Base-by-base conservation (phyloP, 2,329 filamentous ascomycete species). In the Falciphora oryzae region DNA sequence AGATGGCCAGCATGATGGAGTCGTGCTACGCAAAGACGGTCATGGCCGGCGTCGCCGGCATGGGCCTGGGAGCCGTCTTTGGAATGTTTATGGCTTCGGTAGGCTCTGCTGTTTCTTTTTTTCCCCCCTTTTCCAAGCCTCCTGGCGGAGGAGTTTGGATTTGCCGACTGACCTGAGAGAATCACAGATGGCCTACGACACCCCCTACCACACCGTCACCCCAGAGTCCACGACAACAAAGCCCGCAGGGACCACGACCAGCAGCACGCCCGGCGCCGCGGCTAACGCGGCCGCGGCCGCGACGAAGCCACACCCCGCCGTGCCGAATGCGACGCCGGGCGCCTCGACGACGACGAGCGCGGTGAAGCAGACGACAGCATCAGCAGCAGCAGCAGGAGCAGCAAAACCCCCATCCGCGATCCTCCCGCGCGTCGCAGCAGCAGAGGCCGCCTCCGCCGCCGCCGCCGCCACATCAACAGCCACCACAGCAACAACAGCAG, bases 41-140 rank as follows among this genome's bases (percentile, higher is more conserved):
- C 70, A 90, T 99, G 78, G 91, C 93, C 0, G 95, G 94, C 65
- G 91, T 90, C 29, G 96, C 96, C 86, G 95, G 95, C 22, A 97
- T 97, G 72, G 95, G 89, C 53, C 89, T 99, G 69, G 95, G 95
- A 68, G 95, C 93, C 72, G 82, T 96, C 58, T 99, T 99, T 71
- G 95, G 95, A 70, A 85, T 98, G 72, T 99, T 99, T 82, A 99
- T 98, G 94, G 92, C 93, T 66, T 95, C 91, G 73, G 92, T 96
- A 87, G 68, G 89, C 59, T 6, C 13, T 10, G 32, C 44, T 14
- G 13, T 8, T 6, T 28, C 8, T 29, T 27, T 18, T 7, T 28
- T 4, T 50, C 13, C 8, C 13, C 13, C 16, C 2, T 14, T 16
- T 16, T 13, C 13, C 35, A 38, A 38, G 35, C 8, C 35, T 5